These are phyloP conservation scores for Verticillium nubilum DNA, from an alignment of 2,329 filamentous ascomycete species.

Conservation along the genomic window DNA sequence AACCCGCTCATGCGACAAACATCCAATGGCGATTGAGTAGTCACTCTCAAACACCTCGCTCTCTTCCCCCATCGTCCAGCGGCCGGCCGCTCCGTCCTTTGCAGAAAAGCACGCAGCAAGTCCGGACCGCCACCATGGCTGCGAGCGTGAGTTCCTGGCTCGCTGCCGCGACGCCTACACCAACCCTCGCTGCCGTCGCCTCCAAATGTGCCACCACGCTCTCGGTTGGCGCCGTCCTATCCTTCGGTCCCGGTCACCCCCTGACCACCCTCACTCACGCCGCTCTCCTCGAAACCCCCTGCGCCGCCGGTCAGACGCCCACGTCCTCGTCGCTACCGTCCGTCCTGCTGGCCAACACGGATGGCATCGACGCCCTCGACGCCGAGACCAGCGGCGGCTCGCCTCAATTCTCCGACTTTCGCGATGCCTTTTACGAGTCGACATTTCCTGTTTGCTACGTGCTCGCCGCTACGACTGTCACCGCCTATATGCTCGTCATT, in stretches of 20 bases:
- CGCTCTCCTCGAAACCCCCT: constrained; percentile 55
- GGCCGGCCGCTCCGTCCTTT: constrained; percentile 18
- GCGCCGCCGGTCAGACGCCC: constrained; percentile 19
- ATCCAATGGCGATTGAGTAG: constrained; percentile 27
- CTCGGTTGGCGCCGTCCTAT: constrained; percentile 39
- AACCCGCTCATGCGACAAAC: constrained; percentile 2
- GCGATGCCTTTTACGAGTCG: constrained; percentile 89
- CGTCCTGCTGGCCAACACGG: constrained; percentile 34
- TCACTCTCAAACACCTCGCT: constrained; percentile 15
- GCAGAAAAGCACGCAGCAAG: constrained; percentile 15
- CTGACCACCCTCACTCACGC: constrained; percentile 53
- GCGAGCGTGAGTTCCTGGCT: constrained; percentile 14
- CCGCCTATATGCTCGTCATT: constrained; percentile 81
- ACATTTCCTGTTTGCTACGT: constrained; percentile 91
- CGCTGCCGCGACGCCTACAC: constrained; percentile 14
- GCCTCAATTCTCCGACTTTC: constrained; percentile 53
- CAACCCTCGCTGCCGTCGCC: constrained; percentile 19
- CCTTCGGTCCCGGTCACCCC: constrained; percentile 43
- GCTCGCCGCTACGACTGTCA: constrained; percentile 83
- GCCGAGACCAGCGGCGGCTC: constrained; percentile 23
- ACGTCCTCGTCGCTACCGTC: constrained; percentile 31
- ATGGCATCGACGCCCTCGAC: constrained; percentile 32
- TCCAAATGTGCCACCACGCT: constrained; percentile 34
- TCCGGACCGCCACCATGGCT: constrained; percentile 21
- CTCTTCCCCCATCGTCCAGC: constrained; percentile 16